phyloP scores from a whole-genome alignment of 352 stramenopile species.

The Phytophthora meadii region DNA sequence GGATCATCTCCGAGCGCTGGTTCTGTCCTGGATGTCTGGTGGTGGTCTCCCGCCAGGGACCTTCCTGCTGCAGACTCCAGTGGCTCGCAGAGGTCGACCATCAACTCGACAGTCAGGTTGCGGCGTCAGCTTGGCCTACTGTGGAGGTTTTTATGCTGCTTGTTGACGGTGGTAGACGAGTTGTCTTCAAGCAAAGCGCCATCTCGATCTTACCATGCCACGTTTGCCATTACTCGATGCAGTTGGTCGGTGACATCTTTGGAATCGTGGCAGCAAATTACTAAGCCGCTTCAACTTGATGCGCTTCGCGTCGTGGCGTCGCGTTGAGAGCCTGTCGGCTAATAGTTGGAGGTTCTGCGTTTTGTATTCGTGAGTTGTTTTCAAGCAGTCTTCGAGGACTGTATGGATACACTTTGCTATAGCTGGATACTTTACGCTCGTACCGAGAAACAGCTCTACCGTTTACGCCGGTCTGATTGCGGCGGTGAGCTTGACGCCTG shows the following conservation, averaged over 20 bases:
- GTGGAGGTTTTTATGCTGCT: constrained; percentile 12
- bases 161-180: not conserved
- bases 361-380: constrained; percentile 1
- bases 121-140: not conserved
- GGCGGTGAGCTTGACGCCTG: too few species aligned
- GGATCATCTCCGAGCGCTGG: constrained; percentile 1
- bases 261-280: constrained; percentile 11
- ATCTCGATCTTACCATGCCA: constrained; percentile 7
- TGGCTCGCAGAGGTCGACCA: constrained; percentile 5
- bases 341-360: not conserved
- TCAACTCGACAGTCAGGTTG: constrained; percentile 6
- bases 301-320: not conserved
- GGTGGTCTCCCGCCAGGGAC: not conserved
- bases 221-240: constrained; percentile 2
- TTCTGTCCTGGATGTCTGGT: constrained; percentile 23
- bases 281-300: constrained; percentile 7
- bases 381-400: not conserved
- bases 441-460: too few species aligned
- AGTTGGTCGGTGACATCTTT: constrained; percentile 5
- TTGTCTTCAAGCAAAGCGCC: constrained; percentile 14
- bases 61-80: constrained; percentile 5
- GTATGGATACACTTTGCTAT: not conserved
- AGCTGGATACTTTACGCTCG: not conserved
- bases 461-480: too few species aligned
- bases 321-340: not conserved